Evolutionary conservation across 2,329 filamentous ascomycete genomes (phyloP).

Genomic region (Verticillium longisporum): DNA sequence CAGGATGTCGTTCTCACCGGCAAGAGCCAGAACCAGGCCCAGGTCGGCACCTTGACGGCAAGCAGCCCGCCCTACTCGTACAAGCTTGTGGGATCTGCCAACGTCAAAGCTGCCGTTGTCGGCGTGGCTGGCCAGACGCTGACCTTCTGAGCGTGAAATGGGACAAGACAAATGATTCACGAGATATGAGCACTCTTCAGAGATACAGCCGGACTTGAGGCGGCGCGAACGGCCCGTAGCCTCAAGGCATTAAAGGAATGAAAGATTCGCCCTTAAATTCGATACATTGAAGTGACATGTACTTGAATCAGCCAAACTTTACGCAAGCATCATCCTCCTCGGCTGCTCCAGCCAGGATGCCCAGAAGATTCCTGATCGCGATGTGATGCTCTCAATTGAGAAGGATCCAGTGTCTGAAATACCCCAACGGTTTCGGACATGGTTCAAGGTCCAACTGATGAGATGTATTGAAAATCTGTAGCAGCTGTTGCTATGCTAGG

Average conservation of each 20-base stretch:
- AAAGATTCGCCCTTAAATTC: background rate
- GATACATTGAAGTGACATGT: background rate
- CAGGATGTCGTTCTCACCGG: slow-evolving; percentile 32
- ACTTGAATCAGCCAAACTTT: background rate
- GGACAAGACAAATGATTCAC: background rate
- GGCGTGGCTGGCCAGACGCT: slow-evolving; percentile 26
- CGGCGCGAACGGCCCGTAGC: no score
- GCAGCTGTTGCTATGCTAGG: background rate
- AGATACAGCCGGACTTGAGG: background rate
- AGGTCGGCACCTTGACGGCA: slow-evolving; percentile 34
- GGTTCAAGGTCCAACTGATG: background rate
- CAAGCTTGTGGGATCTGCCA: slow-evolving; percentile 29
- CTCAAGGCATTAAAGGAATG: no score
- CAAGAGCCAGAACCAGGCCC: slow-evolving; percentile 35
- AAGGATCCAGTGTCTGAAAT: background rate
- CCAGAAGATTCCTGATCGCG: background rate
- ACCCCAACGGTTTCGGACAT: background rate
- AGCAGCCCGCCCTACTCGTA: slow-evolving; percentile 43
- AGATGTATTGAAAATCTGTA: background rate
- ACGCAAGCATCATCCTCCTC: background rate
- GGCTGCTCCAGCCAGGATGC: background rate
- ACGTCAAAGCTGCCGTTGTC: slow-evolving; percentile 31
- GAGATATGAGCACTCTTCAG: background rate
- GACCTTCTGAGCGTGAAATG: background rate
- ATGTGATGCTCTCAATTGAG: background rate